Evolutionary conservation across 2,329 filamentous ascomycete genomes (phyloP).

Genomic region (Talaromyces pinophilus): DNA sequence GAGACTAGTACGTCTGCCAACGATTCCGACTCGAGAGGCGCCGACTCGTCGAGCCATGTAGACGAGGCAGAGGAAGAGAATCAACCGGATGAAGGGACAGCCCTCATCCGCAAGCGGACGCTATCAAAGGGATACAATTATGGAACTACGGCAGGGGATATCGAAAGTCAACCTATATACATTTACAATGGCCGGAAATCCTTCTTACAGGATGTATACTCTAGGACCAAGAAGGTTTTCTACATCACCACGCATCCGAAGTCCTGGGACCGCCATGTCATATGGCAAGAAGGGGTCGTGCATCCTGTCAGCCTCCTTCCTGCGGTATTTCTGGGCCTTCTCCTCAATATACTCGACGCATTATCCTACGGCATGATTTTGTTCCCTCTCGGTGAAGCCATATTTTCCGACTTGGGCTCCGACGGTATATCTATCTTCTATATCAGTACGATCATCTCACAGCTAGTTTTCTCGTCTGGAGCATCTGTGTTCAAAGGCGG

Average conservation of each 20-base stretch:
- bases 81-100: slow-evolving; percentile 39
- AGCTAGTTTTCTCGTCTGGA: slow-evolving; percentile 80
- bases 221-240: slow-evolving; percentile 28
- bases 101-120: slow-evolving; percentile 35
- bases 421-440: slow-evolving; percentile 99
- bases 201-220: slow-evolving; percentile 24
- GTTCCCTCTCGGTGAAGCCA: slow-evolving; percentile 82
- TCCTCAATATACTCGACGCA: slow-evolving; percentile 92
- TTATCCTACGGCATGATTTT: slow-evolving; percentile 96
- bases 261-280: slow-evolving; percentile 67
- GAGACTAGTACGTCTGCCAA: slow-evolving; percentile 28
- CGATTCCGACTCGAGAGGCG: background rate
- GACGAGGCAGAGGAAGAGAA: slow-evolving; percentile 29
- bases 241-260: slow-evolving; percentile 59
- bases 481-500: slow-evolving; percentile 88
- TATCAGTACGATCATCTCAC: slow-evolving; percentile 92
- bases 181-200: slow-evolving; percentile 15
- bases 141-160: slow-evolving; percentile 33
- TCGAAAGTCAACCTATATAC: slow-evolving; percentile 33
- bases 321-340: slow-evolving; percentile 80
- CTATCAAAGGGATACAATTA: slow-evolving; percentile 35
- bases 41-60: slow-evolving; percentile 22
- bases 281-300: slow-evolving; percentile 66
- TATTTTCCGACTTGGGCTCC: slow-evolving; percentile 82
- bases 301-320: slow-evolving; percentile 73